Evolutionary conservation across 2,329 filamentous ascomycete species (phyloP).

Genomic region (Hymenoscyphus repandus): DNA sequence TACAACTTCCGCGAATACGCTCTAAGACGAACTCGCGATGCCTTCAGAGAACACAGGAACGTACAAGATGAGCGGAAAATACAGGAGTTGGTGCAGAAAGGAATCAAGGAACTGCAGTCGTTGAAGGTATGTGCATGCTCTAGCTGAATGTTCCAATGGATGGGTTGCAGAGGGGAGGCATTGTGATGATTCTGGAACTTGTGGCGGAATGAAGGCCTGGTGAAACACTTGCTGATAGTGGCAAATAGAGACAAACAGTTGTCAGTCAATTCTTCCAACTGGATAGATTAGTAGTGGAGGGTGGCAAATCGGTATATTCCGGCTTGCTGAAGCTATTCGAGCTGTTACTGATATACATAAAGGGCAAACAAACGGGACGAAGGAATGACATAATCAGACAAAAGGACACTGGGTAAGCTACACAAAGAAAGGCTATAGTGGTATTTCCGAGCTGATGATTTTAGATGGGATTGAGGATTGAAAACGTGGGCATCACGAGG

Average conservation of each 20-base stretch:
- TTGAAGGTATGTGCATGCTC: constrained; percentile 68
- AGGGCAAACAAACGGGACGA: constrained; percentile 67
- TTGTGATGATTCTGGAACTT: not conserved
- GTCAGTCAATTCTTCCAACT: constrained; percentile 94
- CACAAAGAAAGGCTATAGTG: not conserved
- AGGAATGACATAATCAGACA: constrained; percentile 65
- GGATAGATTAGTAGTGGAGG: constrained; percentile 87
- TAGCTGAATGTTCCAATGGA: not conserved
- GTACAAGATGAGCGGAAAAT: constrained; percentile 70
- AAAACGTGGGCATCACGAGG: not conserved
- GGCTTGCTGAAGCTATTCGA: not conserved
- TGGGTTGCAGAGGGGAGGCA: not conserved
- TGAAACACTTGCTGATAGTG: constrained; percentile 12
- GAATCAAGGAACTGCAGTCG: constrained; percentile 77
- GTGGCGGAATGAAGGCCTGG: not conserved
- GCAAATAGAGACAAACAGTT: constrained; percentile 78
- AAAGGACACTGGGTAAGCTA: constrained; percentile 70
- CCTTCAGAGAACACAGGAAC: constrained; percentile 74
- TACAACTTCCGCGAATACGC: constrained; percentile 99
- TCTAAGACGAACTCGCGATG: constrained; percentile 81
- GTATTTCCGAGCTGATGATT: constrained; percentile 5
- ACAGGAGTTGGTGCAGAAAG: constrained; percentile 86
- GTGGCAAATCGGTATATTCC: constrained; percentile 65
- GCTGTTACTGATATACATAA: constrained; percentile 12
- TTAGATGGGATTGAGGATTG: constrained; percentile 30